Evolutionary conservation across 1,139 yeast species (phyloP).

Genomic region (Blastobotrys aristatus): DNA sequence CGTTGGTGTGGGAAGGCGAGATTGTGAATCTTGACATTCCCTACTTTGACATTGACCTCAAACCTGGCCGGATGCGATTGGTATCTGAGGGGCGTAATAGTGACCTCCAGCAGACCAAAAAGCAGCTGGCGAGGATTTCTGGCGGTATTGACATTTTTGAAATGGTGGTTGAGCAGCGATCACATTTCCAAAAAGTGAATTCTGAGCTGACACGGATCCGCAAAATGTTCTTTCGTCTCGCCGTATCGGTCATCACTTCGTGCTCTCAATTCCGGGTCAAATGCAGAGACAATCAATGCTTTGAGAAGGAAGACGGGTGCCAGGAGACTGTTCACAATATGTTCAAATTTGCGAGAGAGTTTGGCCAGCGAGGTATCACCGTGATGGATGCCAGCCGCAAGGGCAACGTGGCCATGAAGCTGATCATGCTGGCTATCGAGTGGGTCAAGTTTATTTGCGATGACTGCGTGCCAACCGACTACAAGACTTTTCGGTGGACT

Average conservation of each 20-base stretch:
- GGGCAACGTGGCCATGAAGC: slow-evolving; percentile 63
- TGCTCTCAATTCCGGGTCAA: slow-evolving; percentile 49
- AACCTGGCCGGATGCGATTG: slow-evolving; percentile 65
- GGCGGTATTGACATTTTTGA: slow-evolving; percentile 53
- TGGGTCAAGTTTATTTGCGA: slow-evolving; percentile 94
- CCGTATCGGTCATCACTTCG: slow-evolving; percentile 62
- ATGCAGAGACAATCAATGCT: slow-evolving; percentile 32
- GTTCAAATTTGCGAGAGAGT: slow-evolving; percentile 78
- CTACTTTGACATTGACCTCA: slow-evolving; percentile 38
- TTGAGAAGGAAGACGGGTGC: slow-evolving; percentile 30
- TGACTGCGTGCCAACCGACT: slow-evolving; percentile 89
- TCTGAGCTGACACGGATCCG: slow-evolving; percentile 65
- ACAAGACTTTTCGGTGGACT: slow-evolving; percentile 92
- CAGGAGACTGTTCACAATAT: slow-evolving; percentile 75
- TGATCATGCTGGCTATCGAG: slow-evolving; percentile 72
- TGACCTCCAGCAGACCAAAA: slow-evolving; percentile 42
- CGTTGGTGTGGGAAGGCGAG: slow-evolving; percentile 87
- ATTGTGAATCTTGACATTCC: slow-evolving; percentile 55
- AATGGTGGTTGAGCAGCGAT: slow-evolving; percentile 52
- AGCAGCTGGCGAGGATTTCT: slow-evolving; percentile 44
- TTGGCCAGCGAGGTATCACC: slow-evolving; percentile 67
- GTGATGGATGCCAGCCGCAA: slow-evolving; percentile 62
- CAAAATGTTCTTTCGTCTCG: slow-evolving; percentile 62
- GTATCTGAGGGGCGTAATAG: slow-evolving; percentile 60
- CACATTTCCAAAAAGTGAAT: slow-evolving; percentile 71